These are phyloP conservation scores for Abelmoschus esculentus DNA, from an alignment of 345 rosid species.

Conservation along the genomic window DNA sequence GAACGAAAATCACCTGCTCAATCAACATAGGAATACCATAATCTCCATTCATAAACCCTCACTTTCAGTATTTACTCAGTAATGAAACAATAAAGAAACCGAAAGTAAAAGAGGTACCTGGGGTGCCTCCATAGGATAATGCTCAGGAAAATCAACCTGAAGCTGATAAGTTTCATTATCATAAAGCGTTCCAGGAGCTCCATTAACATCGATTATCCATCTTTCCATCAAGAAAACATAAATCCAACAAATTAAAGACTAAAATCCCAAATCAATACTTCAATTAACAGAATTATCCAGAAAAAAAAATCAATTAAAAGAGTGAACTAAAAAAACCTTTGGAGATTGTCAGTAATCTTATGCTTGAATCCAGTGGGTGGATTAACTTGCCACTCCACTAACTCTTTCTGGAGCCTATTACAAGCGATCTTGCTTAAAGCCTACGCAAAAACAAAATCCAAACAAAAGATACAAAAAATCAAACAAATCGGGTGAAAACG, in stretches of 20 bases:
- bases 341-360: slow-evolving; percentile 61
- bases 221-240: not conserved
- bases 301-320: not conserved
- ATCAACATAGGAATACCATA: slow-evolving; percentile 11
- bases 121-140: slow-evolving; percentile 80
- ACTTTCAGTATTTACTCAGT: not conserved
- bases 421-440: slow-evolving; percentile 86
- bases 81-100: not conserved
- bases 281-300: not conserved
- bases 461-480: not conserved
- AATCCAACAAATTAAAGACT: not conserved
- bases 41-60: slow-evolving; percentile 2
- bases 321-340: slow-evolving; percentile 20
- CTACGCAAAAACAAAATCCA: slow-evolving; percentile 23
- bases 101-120: slow-evolving; percentile 30
- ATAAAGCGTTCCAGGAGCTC: slow-evolving; percentile 68
- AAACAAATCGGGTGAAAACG: not conserved
- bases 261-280: not conserved
- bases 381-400: slow-evolving; percentile 12
- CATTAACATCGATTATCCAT: slow-evolving; percentile 51
- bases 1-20: slow-evolving; percentile 48
- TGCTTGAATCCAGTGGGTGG: slow-evolving; percentile 73
- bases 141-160: slow-evolving; percentile 73
- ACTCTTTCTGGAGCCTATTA: slow-evolving; percentile 95
- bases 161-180: slow-evolving; percentile 64